Evolutionary conservation across 2,329 filamentous ascomycete genomes (phyloP), one percentile per base, ranked within the genome.

Genomic region (Pseudogymnoascus sp.): DNA sequence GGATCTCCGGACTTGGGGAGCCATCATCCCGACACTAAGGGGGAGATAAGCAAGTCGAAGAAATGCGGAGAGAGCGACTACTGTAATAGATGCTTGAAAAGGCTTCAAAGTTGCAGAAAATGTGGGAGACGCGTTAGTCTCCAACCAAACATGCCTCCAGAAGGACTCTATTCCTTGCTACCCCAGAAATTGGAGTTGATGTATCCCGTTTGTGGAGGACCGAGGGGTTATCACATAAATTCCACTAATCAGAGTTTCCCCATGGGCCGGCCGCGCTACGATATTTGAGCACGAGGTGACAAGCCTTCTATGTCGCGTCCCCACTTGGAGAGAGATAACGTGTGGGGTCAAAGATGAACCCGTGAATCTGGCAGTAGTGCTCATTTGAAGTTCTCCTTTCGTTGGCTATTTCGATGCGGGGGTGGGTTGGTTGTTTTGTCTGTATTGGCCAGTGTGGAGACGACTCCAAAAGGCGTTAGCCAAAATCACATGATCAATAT

Each of bases 401-500:
- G 41, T 55, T 55, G 8, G n/a, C 8, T 11, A 33, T 55, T 19
- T 19, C 45, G 26, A 55, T 3, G 45, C 26, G 45, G 45, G n/a
- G 45, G 45, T n/a, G 45, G 45, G 45, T 55, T 33, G n/a, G 45
- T 33, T 52, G 23, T 52, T 55, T 55, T 55, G 45, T 55, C 26
- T 33, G 45, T 55, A 55, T 55, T 55, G 45, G 45, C n/a, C 7
- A 12, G 26, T 55, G 45, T 55, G 45, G 45, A 33, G 45, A 55
- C n/a, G 45, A 55, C 45, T 16, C 45, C 45, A 55, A 33, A 52
- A 12, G 45, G 45, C 45, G 45, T 55, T 33, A 12, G 45, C 26
- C n/a, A 52, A 31, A n/a, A 52, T 52, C 45, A 52, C 45, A 52
- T 52, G 45, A 52, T 52, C 45, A 55, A 55, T 55, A 55, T 55